Percentiles rank a stretch among this genome's conserved stretches.
These are phyloP conservation scores for Euryodendron excelsum DNA, from an alignment of 148 eudicot species.

Conservation along the genomic window DNA sequence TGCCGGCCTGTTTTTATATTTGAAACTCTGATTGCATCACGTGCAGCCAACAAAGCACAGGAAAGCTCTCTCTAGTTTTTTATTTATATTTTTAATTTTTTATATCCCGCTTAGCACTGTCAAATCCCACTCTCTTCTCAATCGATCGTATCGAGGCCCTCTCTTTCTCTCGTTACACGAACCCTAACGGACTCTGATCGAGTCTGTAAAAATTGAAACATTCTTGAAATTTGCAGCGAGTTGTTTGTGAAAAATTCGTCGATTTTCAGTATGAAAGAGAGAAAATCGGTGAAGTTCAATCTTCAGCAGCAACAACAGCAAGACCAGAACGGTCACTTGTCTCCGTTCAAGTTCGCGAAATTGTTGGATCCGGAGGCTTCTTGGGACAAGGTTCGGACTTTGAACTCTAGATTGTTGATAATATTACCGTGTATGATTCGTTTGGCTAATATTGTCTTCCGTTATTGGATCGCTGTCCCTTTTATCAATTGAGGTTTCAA, in stretches of 20 bases:
- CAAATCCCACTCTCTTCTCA: too few species aligned
- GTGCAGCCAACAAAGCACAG: too few species aligned
- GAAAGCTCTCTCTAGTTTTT: too few species aligned
- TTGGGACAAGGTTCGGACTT: constrained; percentile 79
- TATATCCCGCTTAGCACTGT: too few species aligned
- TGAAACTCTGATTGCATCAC: too few species aligned
- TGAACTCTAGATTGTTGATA: neutral
- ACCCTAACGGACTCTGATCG: constrained; percentile 7
- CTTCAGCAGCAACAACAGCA: constrained; percentile 29
- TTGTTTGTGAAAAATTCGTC: neutral
- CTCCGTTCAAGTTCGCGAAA: constrained; percentile 71
- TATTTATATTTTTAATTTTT: too few species aligned
- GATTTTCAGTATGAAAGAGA: constrained; percentile 44
- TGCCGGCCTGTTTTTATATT: too few species aligned
- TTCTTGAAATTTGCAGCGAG: neutral
- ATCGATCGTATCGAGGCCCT: too few species aligned
- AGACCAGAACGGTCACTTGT: constrained; percentile 63
- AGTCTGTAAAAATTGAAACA: neutral
- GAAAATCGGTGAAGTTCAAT: constrained; percentile 57
- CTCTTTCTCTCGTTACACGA: neutral
- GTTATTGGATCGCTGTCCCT: neutral
- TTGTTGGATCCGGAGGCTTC: constrained; percentile 91
- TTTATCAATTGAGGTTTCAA: neutral
- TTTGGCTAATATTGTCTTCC: neutral
- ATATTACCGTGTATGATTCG: neutral